Conservation (phyloP, 805 yeast genomes). For the Saccharomycopsis sp. region DNA sequence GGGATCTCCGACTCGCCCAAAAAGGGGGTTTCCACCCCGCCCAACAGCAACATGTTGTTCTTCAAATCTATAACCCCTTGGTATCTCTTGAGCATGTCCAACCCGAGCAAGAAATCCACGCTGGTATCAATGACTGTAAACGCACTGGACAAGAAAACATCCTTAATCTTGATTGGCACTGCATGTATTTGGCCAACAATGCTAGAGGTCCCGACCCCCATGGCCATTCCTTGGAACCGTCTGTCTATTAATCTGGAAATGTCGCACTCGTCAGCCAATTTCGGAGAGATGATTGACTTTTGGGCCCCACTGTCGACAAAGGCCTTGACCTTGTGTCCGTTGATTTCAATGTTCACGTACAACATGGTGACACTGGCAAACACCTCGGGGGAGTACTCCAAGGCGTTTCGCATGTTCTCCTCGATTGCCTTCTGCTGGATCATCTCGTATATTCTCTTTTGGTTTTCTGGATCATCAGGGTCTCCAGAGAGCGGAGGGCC, state of each 20-base stretch:
- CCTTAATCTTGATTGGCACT: slow-evolving; percentile 75
- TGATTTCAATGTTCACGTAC: slow-evolving; percentile 67
- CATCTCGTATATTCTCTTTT: slow-evolving; percentile 53
- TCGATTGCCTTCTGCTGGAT: slow-evolving; percentile 66
- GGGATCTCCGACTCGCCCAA: slow-evolving; percentile 67
- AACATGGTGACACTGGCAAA: slow-evolving; percentile 80
- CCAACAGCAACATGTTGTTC: slow-evolving; percentile 55
- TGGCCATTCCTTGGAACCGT: slow-evolving; percentile 72
- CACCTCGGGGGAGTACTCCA: slow-evolving; percentile 83
- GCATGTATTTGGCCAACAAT: slow-evolving; percentile 82
- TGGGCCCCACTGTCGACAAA: slow-evolving; percentile 98
- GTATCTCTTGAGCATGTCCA: slow-evolving; percentile 86
- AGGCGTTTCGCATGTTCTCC: slow-evolving; percentile 70
- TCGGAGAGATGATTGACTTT: slow-evolving; percentile 71
- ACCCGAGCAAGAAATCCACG: slow-evolving; percentile 73
- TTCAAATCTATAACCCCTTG: slow-evolving; percentile 73
- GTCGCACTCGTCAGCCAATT: slow-evolving; percentile 64
- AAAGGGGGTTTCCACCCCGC: slow-evolving; percentile 64
- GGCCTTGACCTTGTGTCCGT: slow-evolving; percentile 76
- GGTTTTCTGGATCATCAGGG: slow-evolving; percentile 66
- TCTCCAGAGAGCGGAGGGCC: slow-evolving; percentile 38
- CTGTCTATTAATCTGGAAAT: slow-evolving; percentile 67
- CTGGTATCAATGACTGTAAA: slow-evolving; percentile 64
- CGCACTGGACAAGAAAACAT: slow-evolving; percentile 52
- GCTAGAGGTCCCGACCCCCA: slow-evolving; percentile 80